A percentile compares a stretch with the other conserved stretches of the same genome.
Evolutionary conservation across 2,329 filamentous ascomycete species (phyloP).

Genomic region (Pseudocercospora cruenta): DNA sequence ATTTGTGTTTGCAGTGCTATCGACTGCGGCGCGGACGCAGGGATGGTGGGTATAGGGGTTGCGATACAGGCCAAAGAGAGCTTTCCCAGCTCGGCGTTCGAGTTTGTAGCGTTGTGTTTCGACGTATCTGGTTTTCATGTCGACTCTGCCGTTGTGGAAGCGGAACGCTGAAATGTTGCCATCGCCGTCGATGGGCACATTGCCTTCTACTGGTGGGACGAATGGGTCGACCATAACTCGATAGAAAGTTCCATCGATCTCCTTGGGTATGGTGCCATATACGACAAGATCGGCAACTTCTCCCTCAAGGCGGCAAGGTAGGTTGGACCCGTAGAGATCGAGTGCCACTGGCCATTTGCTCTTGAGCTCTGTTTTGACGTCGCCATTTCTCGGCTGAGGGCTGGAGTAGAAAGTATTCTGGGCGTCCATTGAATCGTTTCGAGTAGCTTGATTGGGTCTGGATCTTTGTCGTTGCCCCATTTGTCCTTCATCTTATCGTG

Average conservation of each 20-base stretch:
- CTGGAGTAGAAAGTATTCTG: neutral
- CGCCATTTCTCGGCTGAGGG: neutral
- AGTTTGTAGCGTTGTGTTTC: slow-evolving; percentile 48
- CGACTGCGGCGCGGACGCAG: slow-evolving; percentile 41
- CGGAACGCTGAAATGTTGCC: slow-evolving; percentile 49
- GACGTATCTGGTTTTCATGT: slow-evolving; percentile 49
- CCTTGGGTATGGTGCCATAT: slow-evolving; percentile 35
- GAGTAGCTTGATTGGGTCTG: neutral
- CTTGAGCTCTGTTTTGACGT: slow-evolving; percentile 2
- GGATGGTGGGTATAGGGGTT: slow-evolving; percentile 58
- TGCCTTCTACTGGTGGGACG: slow-evolving; percentile 60
- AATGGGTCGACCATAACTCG: slow-evolving; percentile 59
- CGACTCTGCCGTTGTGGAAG: slow-evolving; percentile 46
- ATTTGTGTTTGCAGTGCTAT: slow-evolving; percentile 64
- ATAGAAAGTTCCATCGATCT: slow-evolving; percentile 42
- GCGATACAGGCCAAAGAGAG: slow-evolving; percentile 59
- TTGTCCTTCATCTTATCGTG: neutral
- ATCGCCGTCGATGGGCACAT: slow-evolving; percentile 54
- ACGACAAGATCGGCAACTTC: slow-evolving; percentile 41
- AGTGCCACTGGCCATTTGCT: slow-evolving; percentile 25
- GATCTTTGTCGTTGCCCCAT: neutral
- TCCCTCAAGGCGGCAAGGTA: slow-evolving; percentile 46
- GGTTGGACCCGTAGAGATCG: slow-evolving; percentile 28
- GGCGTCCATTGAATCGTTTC: neutral
- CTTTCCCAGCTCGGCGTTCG: slow-evolving; percentile 43